Evolutionary conservation across 2,329 filamentous ascomycete genomes (phyloP).

Genomic region (Fusarium palustre): DNA sequence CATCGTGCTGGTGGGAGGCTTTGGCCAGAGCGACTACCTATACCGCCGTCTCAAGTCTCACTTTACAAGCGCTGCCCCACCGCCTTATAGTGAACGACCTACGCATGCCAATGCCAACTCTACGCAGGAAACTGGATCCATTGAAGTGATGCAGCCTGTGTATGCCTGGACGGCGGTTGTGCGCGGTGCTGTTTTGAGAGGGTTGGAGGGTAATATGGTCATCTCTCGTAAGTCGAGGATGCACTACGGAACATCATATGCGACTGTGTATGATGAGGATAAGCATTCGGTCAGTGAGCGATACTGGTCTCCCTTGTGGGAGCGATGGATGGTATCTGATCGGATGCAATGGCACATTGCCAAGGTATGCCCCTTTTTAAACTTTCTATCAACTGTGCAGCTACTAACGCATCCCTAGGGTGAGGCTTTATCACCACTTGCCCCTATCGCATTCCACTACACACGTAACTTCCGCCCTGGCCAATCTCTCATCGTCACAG

Average conservation of each 20-base stretch:
- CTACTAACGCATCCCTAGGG: conserved; percentile 60
- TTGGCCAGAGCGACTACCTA: conserved; percentile 82
- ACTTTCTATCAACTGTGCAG: background rate
- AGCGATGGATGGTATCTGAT: conserved; percentile 85
- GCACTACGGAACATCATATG: conserved; percentile 85
- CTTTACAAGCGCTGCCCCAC: conserved; percentile 70
- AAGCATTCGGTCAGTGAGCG: conserved; percentile 79
- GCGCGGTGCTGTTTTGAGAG: conserved; percentile 78
- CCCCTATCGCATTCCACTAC: conserved; percentile 85
- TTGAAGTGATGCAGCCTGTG: conserved; percentile 84
- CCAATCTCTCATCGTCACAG: conserved; percentile 81
- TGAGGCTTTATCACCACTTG: conserved; percentile 78
- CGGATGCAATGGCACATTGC: conserved; percentile 89
- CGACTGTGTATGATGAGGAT: conserved; percentile 81
- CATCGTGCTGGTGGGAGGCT: conserved; percentile 85
- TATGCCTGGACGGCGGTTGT: conserved; percentile 87
- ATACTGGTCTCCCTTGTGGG: conserved; percentile 84
- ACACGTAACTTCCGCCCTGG: conserved; percentile 85
- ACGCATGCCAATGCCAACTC: conserved; percentile 69
- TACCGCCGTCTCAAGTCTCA: conserved; percentile 77
- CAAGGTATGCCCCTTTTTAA: conserved; percentile 64
- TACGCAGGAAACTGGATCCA: conserved; percentile 64
- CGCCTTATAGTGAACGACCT: conserved; percentile 75
- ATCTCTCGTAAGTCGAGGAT: conserved; percentile 78
- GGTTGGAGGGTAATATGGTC: conserved; percentile 83